These are phyloP conservation scores for Bauhinia variegata DNA, from an alignment of 306 rosid genomes.

Conservation along the genomic window DNA sequence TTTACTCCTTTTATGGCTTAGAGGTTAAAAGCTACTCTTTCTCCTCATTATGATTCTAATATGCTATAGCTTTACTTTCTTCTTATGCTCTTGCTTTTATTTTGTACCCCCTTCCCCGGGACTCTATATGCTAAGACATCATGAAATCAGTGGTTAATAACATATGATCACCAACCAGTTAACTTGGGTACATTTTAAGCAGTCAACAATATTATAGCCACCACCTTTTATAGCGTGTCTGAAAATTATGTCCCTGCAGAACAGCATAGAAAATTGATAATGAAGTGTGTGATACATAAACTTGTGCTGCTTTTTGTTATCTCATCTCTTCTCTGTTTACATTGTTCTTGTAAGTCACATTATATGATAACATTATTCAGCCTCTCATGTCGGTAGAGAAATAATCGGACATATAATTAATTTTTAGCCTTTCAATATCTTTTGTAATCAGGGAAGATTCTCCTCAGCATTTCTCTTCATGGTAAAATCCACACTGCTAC, in stretches of 20 bases:
- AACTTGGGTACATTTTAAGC: neutral
- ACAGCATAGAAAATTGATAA: neutral
- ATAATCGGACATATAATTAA: neutral
- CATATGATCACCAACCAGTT: neutral
- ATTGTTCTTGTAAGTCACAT: neutral
- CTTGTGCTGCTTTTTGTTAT: neutral
- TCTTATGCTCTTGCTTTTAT: neutral
- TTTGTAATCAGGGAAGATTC: slow-evolving; percentile 70
- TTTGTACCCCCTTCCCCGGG: neutral
- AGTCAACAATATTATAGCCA: neutral
- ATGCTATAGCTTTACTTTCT: slow-evolving; percentile 3
- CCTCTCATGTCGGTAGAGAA: neutral
- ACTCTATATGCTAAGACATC: neutral
- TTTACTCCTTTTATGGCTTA: neutral
- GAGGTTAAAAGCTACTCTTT: neutral
- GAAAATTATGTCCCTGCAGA: neutral
- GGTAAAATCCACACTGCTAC: slow-evolving; percentile 45
- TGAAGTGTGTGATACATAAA: neutral
- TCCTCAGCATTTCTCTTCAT: slow-evolving; percentile 67
- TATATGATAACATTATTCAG: slow-evolving; percentile 10
- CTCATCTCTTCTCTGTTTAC: neutral
- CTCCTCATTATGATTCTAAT: neutral
- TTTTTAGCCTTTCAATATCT: slow-evolving; percentile 26
- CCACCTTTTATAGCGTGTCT: neutral
- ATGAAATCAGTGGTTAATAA: neutral